phyloP scores from a whole-genome alignment of 192 early-diverging fungal species.

The Mortierella antarctica region DNA sequence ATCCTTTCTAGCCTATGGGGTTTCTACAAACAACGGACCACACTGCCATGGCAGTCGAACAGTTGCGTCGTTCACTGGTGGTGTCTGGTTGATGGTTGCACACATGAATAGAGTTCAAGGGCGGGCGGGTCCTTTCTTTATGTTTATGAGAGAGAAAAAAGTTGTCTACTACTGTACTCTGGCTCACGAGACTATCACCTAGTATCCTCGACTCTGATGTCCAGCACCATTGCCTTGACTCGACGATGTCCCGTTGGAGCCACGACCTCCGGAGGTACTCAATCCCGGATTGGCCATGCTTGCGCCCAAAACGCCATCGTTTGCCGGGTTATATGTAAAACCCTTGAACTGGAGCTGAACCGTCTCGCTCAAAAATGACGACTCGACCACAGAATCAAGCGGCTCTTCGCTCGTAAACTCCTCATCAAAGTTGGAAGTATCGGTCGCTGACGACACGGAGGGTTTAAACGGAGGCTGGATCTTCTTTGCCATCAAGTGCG shows the following conservation, averaged over 20 bases:
- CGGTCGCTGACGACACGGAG: slow-evolving; percentile 84
- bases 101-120: too few species aligned
- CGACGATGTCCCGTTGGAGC: not conserved
- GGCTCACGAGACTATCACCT: not conserved
- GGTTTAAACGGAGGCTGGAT: slow-evolving; percentile 95
- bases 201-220: not conserved
- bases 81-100: too few species aligned
- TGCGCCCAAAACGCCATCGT: slow-evolving; percentile 75
- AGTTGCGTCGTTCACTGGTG: too few species aligned
- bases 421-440: slow-evolving; percentile 98
- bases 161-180: not conserved
- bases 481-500: slow-evolving; percentile 88
- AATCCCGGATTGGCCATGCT: slow-evolving; percentile 50
- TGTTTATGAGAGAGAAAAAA: not conserved
- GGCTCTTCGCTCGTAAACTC: slow-evolving; percentile 97
- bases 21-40: too few species aligned
- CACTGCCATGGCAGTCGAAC: too few species aligned
- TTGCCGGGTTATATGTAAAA: slow-evolving; percentile 87
- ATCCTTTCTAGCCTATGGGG: too few species aligned
- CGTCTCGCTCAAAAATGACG: slow-evolving; percentile 85
- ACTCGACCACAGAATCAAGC: slow-evolving; percentile 87
- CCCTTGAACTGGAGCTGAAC: slow-evolving; percentile 96
- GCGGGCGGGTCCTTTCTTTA: too few species aligned
- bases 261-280: slow-evolving; percentile 28
- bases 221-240: slow-evolving; percentile 25